phyloP scores from a whole-genome alignment of 306 rosid species.

The Bauhinia variegata region DNA sequence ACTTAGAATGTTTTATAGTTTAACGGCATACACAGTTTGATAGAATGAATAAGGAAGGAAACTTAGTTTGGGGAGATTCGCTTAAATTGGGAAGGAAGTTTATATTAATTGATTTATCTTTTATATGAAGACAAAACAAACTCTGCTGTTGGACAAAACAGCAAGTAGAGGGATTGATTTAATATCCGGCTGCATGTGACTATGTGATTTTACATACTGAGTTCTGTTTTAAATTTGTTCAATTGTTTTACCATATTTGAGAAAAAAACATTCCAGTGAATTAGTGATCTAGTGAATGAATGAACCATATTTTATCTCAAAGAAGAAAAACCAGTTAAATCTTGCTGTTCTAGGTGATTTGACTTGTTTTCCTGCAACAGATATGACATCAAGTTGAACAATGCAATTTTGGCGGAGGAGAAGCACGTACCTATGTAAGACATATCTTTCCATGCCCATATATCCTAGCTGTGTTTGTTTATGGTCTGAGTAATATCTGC shows the following conservation, averaged over 20 bases:
- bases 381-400: slow-evolving; percentile 69
- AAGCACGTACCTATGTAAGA: slow-evolving; percentile 86
- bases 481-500: not conserved
- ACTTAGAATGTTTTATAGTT: too few relatives aligned
- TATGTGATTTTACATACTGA: not conserved
- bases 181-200: too few relatives aligned
- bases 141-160: not conserved
- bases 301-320: slow-evolving; percentile 5
- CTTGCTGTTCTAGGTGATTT: slow-evolving; percentile 22
- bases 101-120: too few relatives aligned
- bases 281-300: not conserved
- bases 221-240: not conserved
- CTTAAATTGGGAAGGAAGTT: too few relatives aligned
- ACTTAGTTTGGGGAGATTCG: too few relatives aligned
- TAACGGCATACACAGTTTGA: too few relatives aligned
- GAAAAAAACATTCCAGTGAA: not conserved
- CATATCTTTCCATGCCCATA: not conserved
- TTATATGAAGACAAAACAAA: too few relatives aligned
- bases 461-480: not conserved
- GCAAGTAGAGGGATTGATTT: not conserved
- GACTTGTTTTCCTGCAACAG: slow-evolving; percentile 42
- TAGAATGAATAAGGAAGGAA: too few relatives aligned
- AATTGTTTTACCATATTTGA: slow-evolving; percentile 1
- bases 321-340: slow-evolving; percentile 5
- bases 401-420: slow-evolving; percentile 91